These are phyloP conservation scores for Clausena lansium DNA, from an alignment of 345 rosid species.

Conservation along the genomic window DNA sequence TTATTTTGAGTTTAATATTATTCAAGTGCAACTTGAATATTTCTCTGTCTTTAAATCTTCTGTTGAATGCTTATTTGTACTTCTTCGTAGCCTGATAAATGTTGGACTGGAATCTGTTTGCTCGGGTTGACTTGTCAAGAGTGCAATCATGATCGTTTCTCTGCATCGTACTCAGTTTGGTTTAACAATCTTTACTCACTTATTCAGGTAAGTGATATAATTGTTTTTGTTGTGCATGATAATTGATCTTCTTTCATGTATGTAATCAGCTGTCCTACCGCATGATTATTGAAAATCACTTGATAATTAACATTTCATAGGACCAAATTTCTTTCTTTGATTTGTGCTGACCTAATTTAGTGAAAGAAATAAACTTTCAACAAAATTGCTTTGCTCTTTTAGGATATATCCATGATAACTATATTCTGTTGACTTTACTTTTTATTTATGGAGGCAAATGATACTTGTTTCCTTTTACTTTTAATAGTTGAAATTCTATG, in stretches of 20 bases:
- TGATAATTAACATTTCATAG: background rate
- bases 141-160: conserved; percentile 69
- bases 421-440: background rate
- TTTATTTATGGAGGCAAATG: background rate
- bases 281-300: background rate
- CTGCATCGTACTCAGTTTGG: conserved; percentile 61
- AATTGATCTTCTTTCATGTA: background rate
- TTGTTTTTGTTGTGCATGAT: background rate
- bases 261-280: background rate
- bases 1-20: background rate
- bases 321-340: background rate
- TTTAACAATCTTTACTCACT: conserved; percentile 49
- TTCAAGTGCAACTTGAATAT: background rate
- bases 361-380: background rate
- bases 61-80: conserved; percentile 8
- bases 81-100: conserved; percentile 71
- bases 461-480: background rate
- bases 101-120: conserved; percentile 77
- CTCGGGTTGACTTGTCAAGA: conserved; percentile 75
- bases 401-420: background rate
- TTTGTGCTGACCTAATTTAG: background rate
- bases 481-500: background rate
- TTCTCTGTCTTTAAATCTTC: background rate
- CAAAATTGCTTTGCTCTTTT: background rate
- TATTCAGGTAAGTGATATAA: conserved; percentile 49